Base-by-base conservation (phyloP, 257 asterid genomes). In the Schizonepeta tenuifolia region DNA sequence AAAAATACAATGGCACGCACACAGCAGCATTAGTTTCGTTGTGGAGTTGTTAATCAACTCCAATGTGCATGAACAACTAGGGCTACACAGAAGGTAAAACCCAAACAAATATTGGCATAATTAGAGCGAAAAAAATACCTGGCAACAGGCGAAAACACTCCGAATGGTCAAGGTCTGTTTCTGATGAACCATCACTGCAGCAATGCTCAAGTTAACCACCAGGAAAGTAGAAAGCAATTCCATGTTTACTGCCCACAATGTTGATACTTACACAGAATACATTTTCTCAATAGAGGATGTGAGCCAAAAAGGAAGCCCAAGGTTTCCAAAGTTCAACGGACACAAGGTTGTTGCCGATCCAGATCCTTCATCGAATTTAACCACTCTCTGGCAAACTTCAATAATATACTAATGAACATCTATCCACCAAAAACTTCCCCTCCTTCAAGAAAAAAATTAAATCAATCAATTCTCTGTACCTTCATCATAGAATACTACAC, bases 281-380 rank as follows among this genome's bases (percentile, higher is more conserved):
- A 87, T 92, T 63, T 78, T 75, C 79, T 91, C 98, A 70, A 88
- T 79, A 74, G 96, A 82, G 71, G 73, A 79, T 54, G 86, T 60
- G n/a, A 88, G 80, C 98, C 98, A 94, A 79, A 86, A 91, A 65
- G 98, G 97, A 78, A 94, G 86, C 71, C 98, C 98, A 77, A 94
- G 89, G 79, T 72, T 47, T 43, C 88, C 90, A 62, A 94, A 91
- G 77, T 91, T 91, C 54, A 96, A 89, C 63, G 88, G 83, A 28
- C 65, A 86, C 65, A 88, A 84, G 83, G 80, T 78, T 65, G 88
- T 75, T 56, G 83, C 68, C 51, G 79, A 73, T 57, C 86, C 93
- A 59, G 93, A 84, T 79, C 72, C 86, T 53, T 73, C 55, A 70
- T 83, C 65, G 71, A 88, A 79, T 84, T 86, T 89, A 67, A 81